Base-by-base conservation (phyloP, 768 basidiomycete species). In the Calocera cornea region DNA sequence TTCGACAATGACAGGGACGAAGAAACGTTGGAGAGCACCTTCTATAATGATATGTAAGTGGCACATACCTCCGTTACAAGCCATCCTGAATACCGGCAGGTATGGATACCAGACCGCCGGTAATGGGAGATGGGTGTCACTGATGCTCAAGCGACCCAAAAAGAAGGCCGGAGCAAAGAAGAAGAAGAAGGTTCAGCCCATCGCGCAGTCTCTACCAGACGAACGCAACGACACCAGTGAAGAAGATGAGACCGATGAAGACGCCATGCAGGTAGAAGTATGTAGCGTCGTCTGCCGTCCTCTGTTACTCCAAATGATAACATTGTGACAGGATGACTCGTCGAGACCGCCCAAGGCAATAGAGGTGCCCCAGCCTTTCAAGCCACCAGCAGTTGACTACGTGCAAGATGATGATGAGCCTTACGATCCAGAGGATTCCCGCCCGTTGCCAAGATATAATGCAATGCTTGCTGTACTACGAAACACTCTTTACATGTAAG, bases 401-500 rank as follows among this genome's bases (percentile, higher is more conserved):
- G 24, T 24, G 8, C 12, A 40, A 38, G 75, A 77, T 17, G 72
- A 75, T 36, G 82, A 83, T 24, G 85, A 88, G 70, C 78, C 81
- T 0, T 84, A 89, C 65, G 90, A 92, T 72, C 87, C 90, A 0
- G 76, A 79, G 40, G 73, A 81, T 68, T 86, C 87, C 0, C 77
- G 78, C 0, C 94, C 93, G 0, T 78, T 87, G 19, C 81, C 86
- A 0, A 81, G 91, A 8, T 95, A 94, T 75, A 95, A 95, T 72
- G 83, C 90, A 2, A 94, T 95, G 92, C 79, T 94, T 7, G 86
- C 91, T 0, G 86, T 94, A 7, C 80, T 92, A 47, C 83, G 86
- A 24, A 95, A 92, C 74, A 92, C 88, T 0, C 78, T 95, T 0
- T 95, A 90, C 76, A 87, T 95, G 90, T 91, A 67, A 22, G 89